Conservation (phyloP, 148 eudicot species). For the Rhododendron williamsianum region DNA sequence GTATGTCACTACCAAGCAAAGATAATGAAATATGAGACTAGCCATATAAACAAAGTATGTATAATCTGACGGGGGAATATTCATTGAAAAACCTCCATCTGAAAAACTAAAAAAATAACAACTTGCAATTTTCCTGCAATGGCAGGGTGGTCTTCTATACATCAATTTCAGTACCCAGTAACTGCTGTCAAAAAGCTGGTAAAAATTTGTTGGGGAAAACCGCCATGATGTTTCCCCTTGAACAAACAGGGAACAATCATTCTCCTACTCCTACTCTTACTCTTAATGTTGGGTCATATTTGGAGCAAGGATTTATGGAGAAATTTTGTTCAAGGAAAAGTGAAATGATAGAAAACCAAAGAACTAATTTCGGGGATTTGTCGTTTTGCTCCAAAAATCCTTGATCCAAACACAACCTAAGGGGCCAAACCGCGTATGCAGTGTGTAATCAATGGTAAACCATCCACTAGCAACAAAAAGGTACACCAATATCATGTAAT, state of each 20-base stretch:
- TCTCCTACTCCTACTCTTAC: background rate
- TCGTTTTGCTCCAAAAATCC: background rate
- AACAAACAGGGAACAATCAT: background rate
- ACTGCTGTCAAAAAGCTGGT: background rate
- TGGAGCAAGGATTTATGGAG: background rate
- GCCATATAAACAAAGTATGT: background rate
- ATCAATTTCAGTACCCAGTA: constrained; percentile 18
- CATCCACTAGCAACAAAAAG: background rate
- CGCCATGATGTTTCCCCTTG: background rate
- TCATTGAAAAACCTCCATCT: background rate
- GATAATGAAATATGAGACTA: background rate
- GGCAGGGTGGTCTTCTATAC: constrained; percentile 23
- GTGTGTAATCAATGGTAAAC: background rate
- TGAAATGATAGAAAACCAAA: background rate
- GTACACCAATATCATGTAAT: background rate
- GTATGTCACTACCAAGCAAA: background rate
- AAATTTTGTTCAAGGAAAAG: background rate
- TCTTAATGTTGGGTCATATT: background rate
- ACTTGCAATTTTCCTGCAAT: constrained; percentile 6
- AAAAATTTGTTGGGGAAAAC: background rate
- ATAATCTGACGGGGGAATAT: background rate
- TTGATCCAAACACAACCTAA: background rate
- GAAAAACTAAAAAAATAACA: background rate
- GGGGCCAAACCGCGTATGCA: background rate
- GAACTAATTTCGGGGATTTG: background rate